These are phyloP conservation scores for Hypoxylon sp. DNA, from an alignment of 2,329 filamentous ascomycete species.

Conservation along the genomic window DNA sequence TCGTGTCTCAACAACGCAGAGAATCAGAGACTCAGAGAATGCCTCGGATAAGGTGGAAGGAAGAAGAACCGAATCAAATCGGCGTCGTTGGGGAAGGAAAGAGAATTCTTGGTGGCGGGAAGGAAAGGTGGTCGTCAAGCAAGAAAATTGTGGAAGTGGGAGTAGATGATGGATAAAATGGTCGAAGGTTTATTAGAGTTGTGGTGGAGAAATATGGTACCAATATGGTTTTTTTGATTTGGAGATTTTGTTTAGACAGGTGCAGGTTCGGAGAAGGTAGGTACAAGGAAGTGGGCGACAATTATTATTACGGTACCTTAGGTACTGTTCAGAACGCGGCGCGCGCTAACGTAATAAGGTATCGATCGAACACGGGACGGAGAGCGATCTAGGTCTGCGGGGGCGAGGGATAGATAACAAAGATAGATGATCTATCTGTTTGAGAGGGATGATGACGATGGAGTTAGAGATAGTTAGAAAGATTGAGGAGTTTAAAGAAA, in stretches of 20 bases:
- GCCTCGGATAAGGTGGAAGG: constrained; percentile 24
- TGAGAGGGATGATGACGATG: constrained; percentile 11
- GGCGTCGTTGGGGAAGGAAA: constrained; percentile 6
- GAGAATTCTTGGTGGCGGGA: constrained; percentile 25
- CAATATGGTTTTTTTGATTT: constrained; percentile 31
- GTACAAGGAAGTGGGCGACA: constrained; percentile 23
- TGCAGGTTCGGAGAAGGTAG: constrained; percentile 42
- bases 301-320: constrained; percentile 14
- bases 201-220: constrained; percentile 40
- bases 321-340: constrained; percentile 22
- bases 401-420: constrained; percentile 21
- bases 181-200: constrained; percentile 35
- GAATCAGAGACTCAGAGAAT: constrained; percentile 40
- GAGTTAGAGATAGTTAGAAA: neutral
- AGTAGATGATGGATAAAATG: constrained; percentile 41
- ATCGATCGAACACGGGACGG: constrained; percentile 24
- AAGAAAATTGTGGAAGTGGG: constrained; percentile 25
- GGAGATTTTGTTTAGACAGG: constrained; percentile 44
- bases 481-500: constrained; percentile 1
- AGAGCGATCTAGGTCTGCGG: constrained; percentile 30
- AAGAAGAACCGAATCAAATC: constrained; percentile 36
- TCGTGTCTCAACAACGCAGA: constrained; percentile 31
- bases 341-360: constrained; percentile 35
- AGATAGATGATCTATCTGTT: constrained; percentile 1
- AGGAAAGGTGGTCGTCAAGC: constrained; percentile 7